Base-by-base conservation (phyloP, 768 basidiomycete genomes). In the Boletus vermiculosoides region DNA sequence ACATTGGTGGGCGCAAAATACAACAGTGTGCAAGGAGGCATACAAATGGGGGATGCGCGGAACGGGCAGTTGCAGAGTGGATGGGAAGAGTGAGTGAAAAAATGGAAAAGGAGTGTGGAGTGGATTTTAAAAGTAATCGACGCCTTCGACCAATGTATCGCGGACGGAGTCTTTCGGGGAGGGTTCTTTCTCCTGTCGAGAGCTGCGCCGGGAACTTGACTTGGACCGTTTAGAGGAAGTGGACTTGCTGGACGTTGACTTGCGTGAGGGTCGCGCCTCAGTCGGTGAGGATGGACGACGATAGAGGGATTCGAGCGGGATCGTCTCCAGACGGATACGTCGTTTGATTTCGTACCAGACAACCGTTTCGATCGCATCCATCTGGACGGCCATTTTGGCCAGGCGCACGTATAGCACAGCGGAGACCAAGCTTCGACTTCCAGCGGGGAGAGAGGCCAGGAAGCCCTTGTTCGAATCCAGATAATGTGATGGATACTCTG, bases 351-450 rank as follows among this genome's bases (percentile, higher is more conserved):
- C 78, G 25, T 54, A 39, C 54, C 45, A 58, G 10, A 81, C 68
- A 2, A 66, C 65, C 12, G 55, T 54, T 47, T 80, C 74, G 36
- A 83, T 69, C 22, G 52, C 37, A 5, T 74, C 66, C 80, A 82
- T 81, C 18, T 71, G 65, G 33, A 31, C 37, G 7, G 72, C 71
- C 71, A 76, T 71, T 36, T 67, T 62, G 5, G 62, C 63, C 11
- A 81, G 60, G 0, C 66, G 72, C 3, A 67, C 66, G 42, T 71
- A 72, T 31, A 81, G 60, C 5, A 75, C 66, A 1, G 65, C 68
- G 11, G 66, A 59, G 11, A 74, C 67, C 59, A 74, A 44, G 20
- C 65, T 72, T 23, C 77, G 73, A 36, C 64, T 71, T 37, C 72
- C 72, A 0, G 74, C 66, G 10, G 80, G 72, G 62, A 82, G 71